Evolutionary conservation across 1,284 basidiomycete genomes (phyloP).

Genomic region (Cutaneotrichosporon arboriforme): DNA sequence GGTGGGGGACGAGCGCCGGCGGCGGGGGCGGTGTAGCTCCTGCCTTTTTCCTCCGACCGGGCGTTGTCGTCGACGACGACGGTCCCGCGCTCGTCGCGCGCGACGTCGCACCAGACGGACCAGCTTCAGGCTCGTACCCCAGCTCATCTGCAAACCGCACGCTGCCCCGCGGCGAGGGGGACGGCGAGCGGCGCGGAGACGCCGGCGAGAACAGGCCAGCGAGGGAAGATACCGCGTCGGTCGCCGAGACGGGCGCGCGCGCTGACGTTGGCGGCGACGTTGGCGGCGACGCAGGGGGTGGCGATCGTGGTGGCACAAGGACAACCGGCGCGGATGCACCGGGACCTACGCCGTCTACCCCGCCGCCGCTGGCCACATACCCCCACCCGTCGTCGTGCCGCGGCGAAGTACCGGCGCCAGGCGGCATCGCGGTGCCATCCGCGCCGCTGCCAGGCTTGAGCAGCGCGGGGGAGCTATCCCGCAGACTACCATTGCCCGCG

Average conservation of each 20-base stretch:
- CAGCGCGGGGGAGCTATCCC: too few species aligned
- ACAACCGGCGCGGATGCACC: too few species aligned
- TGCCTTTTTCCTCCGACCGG: neutral
- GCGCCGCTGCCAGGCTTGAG: too few species aligned
- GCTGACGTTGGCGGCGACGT: neutral
- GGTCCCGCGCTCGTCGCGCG: neutral
- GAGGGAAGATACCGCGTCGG: neutral
- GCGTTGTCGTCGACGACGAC: too few species aligned
- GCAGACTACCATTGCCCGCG: too few species aligned
- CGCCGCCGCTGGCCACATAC: too few species aligned
- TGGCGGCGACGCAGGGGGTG: too few species aligned
- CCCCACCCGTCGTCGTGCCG: too few species aligned
- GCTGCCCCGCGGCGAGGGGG: neutral
- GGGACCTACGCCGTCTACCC: too few species aligned
- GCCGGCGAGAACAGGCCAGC: conserved; percentile 1
- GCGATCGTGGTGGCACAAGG: too few species aligned
- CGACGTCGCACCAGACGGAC: neutral
- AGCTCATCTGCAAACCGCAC: conserved; percentile 6
- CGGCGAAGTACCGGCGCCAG: too few species aligned
- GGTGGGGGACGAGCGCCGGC: conserved; percentile 61
- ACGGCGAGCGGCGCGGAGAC: neutral
- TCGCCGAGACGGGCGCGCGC: neutral
- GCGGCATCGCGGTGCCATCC: too few species aligned
- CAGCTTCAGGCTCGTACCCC: neutral
- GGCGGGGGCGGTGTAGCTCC: conserved; percentile 3